Evolutionary conservation across 1,139 yeast species (phyloP).

Genomic region (Pichia sp.): DNA sequence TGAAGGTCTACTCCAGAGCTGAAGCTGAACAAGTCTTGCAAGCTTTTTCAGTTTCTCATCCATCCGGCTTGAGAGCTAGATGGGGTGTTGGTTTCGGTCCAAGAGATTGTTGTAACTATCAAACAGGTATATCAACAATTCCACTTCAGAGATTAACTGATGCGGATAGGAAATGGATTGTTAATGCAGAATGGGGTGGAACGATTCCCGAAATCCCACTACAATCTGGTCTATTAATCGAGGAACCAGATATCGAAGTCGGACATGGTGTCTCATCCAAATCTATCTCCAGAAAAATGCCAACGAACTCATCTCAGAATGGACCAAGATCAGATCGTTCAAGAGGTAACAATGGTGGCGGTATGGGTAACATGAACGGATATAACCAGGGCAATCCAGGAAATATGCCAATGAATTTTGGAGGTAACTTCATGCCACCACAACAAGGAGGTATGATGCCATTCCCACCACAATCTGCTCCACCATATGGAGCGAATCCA

Average conservation of each 20-base stretch:
- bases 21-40: conserved; percentile 80
- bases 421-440: conserved; percentile 15
- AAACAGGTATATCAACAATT: conserved; percentile 79
- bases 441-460: conserved; percentile 12
- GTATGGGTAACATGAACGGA: too few species aligned
- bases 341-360: conserved; percentile 2
- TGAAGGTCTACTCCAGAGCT: conserved; percentile 88
- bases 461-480: conserved; percentile 3
- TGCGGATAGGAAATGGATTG: conserved; percentile 88
- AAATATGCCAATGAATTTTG: conserved; percentile 19
- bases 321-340: conserved; percentile 68
- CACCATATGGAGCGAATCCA: not conserved
- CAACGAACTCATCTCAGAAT: conserved; percentile 77
- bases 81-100: conserved; percentile 99
- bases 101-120: conserved; percentile 95
- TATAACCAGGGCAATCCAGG: conserved; percentile 11
- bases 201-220: conserved; percentile 80
- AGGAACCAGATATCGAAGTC: conserved; percentile 96
- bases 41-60: conserved; percentile 28
- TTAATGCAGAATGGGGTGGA: conserved; percentile 94
- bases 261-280: conserved; percentile 93
- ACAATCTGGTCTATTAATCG: conserved; percentile 74
- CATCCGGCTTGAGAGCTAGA: conserved; percentile 64
- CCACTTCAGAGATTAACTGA: conserved; percentile 87
- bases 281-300: conserved; percentile 84